Conservation (phyloP, 805 yeast genomes). For the Henningerozyma blattae region DNA sequence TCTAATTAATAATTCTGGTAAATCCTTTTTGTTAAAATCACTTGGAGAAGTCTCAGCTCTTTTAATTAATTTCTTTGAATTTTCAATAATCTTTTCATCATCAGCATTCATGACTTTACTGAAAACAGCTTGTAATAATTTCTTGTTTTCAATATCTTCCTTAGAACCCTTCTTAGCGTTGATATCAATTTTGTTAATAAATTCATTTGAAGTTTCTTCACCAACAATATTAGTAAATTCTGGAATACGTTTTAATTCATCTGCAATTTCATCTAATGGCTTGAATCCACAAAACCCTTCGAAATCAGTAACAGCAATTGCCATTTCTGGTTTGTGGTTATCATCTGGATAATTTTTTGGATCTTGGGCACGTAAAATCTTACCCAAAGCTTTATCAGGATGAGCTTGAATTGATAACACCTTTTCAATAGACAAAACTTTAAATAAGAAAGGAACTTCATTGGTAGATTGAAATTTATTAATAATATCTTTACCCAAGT, state of each 20-base stretch:
- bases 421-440: slow-evolving; percentile 85
- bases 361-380: slow-evolving; percentile 62
- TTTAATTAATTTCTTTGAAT: slow-evolving; percentile 53
- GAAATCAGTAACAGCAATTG: slow-evolving; percentile 87
- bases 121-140: slow-evolving; percentile 62
- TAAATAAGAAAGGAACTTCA: slow-evolving; percentile 85
- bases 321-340: slow-evolving; percentile 99
- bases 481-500: slow-evolving; percentile 48
- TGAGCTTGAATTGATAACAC: slow-evolving; percentile 96
- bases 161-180: slow-evolving; percentile 35
- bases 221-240: slow-evolving; percentile 70
- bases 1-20: slow-evolving; percentile 65
- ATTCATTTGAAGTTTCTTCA: slow-evolving; percentile 40
- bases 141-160: slow-evolving; percentile 48
- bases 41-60: slow-evolving; percentile 51
- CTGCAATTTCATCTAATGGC: slow-evolving; percentile 69
- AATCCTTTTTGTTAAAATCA: slow-evolving; percentile 37
- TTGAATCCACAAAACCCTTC: slow-evolving; percentile 98
- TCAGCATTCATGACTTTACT: slow-evolving; percentile 73
- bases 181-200: slow-evolving; percentile 35
- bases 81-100: slow-evolving; percentile 41
- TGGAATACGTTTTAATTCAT: slow-evolving; percentile 57
- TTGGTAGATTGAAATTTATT: slow-evolving; percentile 52
- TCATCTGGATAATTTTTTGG: slow-evolving; percentile 95
- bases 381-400: slow-evolving; percentile 83